Conservation (phyloP, 2,329 filamentous ascomycete genomes). For the Colletotrichum navitas region DNA sequence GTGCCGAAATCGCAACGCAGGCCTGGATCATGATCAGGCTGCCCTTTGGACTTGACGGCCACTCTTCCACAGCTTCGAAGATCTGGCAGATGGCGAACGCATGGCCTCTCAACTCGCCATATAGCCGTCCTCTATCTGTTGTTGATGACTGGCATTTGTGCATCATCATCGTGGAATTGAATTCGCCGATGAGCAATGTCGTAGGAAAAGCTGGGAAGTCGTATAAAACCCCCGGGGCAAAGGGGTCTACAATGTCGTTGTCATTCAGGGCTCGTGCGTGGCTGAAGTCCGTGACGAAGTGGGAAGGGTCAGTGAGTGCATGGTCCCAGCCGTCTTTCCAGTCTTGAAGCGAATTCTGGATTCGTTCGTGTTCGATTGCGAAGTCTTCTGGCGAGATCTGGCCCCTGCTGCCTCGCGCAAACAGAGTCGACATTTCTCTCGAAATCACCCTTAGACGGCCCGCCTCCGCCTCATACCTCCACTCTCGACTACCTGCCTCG, state of each 20-base stretch:
- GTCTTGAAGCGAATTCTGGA: slow-evolving; percentile 61
- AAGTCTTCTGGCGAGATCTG: slow-evolving; percentile 77
- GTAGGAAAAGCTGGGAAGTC: slow-evolving; percentile 77
- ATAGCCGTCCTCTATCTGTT: slow-evolving; percentile 63
- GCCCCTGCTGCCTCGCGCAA: slow-evolving; percentile 75
- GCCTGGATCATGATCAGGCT: slow-evolving; percentile 80
- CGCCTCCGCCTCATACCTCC: slow-evolving; percentile 76
- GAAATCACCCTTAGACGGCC: slow-evolving; percentile 79
- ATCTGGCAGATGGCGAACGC: slow-evolving; percentile 81
- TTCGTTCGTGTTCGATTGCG: slow-evolving; percentile 67
- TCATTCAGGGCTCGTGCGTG: slow-evolving; percentile 64
- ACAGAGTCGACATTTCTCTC: slow-evolving; percentile 83
- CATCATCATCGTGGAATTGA: slow-evolving; percentile 84
- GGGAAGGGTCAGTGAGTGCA: slow-evolving; percentile 70
- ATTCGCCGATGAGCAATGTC: slow-evolving; percentile 82
- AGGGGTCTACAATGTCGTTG: slow-evolving; percentile 81
- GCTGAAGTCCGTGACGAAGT: slow-evolving; percentile 74
- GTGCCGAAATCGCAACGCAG: slow-evolving; percentile 78
- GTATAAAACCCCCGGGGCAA: slow-evolving; percentile 77
- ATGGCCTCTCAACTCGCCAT: slow-evolving; percentile 68
- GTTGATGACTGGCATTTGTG: slow-evolving; percentile 79
- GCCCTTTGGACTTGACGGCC: slow-evolving; percentile 77
- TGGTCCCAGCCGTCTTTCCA: slow-evolving; percentile 72
- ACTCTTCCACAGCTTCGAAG: slow-evolving; percentile 82
- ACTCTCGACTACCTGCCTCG: slow-evolving; percentile 62